Evolutionary conservation across 2,329 filamentous ascomycete species (phyloP).

Genomic region (Alternaria longipes): DNA sequence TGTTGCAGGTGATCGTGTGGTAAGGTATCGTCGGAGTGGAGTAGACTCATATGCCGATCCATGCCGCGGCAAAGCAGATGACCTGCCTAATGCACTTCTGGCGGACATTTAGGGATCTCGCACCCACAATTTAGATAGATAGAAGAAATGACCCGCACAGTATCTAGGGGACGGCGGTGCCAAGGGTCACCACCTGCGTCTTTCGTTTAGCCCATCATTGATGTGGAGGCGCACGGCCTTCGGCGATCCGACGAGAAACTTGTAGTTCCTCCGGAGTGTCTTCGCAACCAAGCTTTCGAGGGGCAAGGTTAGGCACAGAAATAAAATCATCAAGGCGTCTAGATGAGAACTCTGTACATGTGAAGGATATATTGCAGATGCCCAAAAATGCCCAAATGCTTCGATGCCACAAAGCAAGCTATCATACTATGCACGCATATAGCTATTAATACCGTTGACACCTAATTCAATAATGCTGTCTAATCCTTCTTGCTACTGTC

Average conservation of each 20-base stretch:
- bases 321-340: background rate
- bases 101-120: constrained; percentile 11
- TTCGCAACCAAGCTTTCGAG: background rate
- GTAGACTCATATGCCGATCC: constrained; percentile 24
- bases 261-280: background rate
- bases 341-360: background rate
- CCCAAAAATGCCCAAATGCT: constrained; percentile 23
- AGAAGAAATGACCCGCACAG: constrained; percentile 1
- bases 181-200: background rate
- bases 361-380: constrained; percentile 14
- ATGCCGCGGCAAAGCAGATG: constrained; percentile 19
- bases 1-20: constrained; percentile 12
- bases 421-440: constrained; percentile 9
- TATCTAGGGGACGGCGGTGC: background rate
- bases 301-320: too few species aligned
- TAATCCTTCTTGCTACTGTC: constrained; percentile 44
- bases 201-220: background rate
- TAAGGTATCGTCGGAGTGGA: constrained; percentile 23
- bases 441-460: constrained; percentile 17
- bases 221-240: constrained; percentile 15
- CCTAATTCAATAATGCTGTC: constrained; percentile 9
- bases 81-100: constrained; percentile 24
- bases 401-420: constrained; percentile 13
- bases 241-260: constrained; percentile 5
- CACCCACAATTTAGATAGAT: background rate